Evolutionary conservation across 2,329 filamentous ascomycete species (phyloP).

Genomic region (Pseudocercospora cruenta): DNA sequence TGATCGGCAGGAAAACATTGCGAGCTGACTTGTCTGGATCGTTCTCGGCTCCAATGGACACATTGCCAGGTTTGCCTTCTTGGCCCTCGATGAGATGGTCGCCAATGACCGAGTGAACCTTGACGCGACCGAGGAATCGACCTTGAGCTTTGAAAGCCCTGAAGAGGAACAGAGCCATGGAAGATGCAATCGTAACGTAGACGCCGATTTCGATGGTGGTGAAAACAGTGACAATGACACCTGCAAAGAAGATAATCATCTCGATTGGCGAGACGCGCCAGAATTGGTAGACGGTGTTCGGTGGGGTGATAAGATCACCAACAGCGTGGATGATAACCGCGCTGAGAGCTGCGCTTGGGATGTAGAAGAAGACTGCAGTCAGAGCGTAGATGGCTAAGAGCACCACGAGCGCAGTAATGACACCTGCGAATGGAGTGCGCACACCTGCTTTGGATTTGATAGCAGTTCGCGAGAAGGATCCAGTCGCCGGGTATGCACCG

Average conservation of each 20-base stretch:
- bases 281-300: slow-evolving; percentile 91
- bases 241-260: slow-evolving; percentile 88
- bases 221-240: slow-evolving; percentile 89
- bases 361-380: slow-evolving; percentile 89
- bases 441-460: slow-evolving; percentile 98
- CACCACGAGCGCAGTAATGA: slow-evolving; percentile 84
- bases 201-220: slow-evolving; percentile 87
- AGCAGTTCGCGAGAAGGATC: slow-evolving; percentile 93
- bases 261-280: slow-evolving; percentile 92
- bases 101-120: slow-evolving; percentile 80
- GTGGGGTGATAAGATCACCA: slow-evolving; percentile 86
- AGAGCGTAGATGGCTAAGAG: slow-evolving; percentile 88
- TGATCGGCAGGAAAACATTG: slow-evolving; percentile 84
- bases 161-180: slow-evolving; percentile 77
- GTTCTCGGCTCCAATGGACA: slow-evolving; percentile 37
- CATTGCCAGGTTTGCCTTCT: slow-evolving; percentile 43
- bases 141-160: slow-evolving; percentile 82
- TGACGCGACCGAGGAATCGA: slow-evolving; percentile 79
- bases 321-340: slow-evolving; percentile 97
- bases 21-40: slow-evolving; percentile 60
- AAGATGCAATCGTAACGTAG: slow-evolving; percentile 80
- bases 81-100: slow-evolving; percentile 73
- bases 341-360: slow-evolving; percentile 76
- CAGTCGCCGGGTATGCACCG: slow-evolving; percentile 88
- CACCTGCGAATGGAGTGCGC: slow-evolving; percentile 83